These are phyloP conservation scores for Blastobotrys apis DNA, from an alignment of 1,139 yeast species.

Conservation along the genomic window DNA sequence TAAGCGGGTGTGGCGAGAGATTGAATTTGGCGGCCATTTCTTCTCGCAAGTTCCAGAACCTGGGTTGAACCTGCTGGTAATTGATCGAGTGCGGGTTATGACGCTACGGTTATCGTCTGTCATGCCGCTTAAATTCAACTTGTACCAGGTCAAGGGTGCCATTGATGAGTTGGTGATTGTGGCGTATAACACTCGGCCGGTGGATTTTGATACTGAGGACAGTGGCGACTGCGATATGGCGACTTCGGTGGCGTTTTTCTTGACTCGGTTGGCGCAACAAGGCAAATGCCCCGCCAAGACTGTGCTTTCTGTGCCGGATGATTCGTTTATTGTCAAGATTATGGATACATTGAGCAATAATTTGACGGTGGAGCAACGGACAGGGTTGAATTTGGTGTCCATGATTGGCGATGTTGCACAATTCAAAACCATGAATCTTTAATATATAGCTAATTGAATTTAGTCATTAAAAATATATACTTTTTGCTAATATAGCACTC, in stretches of 20 bases:
- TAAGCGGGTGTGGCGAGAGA: constrained; percentile 1
- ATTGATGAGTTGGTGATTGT: not conserved
- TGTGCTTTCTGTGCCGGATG: constrained; percentile 2
- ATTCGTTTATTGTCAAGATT: constrained; percentile 2
- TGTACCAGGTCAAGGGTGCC: not conserved
- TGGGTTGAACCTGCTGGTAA: constrained; percentile 6
- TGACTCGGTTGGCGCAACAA: constrained; percentile 1
- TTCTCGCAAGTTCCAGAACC: not conserved
- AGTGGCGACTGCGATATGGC: not conserved
- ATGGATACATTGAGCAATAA: not conserved
- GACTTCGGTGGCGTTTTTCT: not conserved
- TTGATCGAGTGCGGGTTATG: not conserved
- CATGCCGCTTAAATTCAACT: not conserved
- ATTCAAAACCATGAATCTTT: too few relatives aligned
- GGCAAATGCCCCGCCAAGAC: not conserved
- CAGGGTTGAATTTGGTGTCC: constrained; percentile 5
- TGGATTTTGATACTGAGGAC: not conserved
- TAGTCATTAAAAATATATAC: too few relatives aligned
- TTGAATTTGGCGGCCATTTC: constrained; percentile 1
- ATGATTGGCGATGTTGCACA: constrained; percentile 1
- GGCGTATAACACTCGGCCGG: not conserved
- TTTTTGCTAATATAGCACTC: too few relatives aligned
- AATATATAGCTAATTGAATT: too few relatives aligned
- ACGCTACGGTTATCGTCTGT: not conserved
- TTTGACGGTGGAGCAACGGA: not conserved